Evolutionary conservation across 2,329 filamentous ascomycete species (phyloP).

Genomic region (Arthrobotrys musiformis): DNA sequence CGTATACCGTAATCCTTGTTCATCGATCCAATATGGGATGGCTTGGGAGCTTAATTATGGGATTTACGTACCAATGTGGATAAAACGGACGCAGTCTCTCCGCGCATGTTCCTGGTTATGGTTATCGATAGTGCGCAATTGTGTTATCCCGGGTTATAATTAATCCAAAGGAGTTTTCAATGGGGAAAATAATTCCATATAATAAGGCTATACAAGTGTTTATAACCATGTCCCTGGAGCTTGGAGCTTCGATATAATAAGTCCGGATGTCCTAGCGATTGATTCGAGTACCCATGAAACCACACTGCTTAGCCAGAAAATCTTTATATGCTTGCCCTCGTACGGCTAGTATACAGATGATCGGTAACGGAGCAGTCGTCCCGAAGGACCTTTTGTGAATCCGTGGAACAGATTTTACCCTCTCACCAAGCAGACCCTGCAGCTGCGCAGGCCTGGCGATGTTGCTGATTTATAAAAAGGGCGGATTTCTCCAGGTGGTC

Average conservation of each 20-base stretch:
- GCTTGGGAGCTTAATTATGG: background rate
- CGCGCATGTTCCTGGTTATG: background rate
- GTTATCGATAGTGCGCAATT: slow-evolving; percentile 1
- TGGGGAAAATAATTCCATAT: background rate
- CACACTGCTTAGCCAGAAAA: background rate
- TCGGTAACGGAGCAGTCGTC: slow-evolving; percentile 34
- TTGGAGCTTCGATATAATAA: background rate
- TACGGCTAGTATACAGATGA: background rate
- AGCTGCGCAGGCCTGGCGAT: too few species aligned
- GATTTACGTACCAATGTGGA: slow-evolving; percentile 7
- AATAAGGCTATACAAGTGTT: background rate
- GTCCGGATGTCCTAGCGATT: background rate
- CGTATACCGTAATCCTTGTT: background rate
- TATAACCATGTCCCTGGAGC: background rate
- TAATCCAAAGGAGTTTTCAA: background rate
- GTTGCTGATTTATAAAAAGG: slow-evolving; percentile 4
- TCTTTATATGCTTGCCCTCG: background rate
- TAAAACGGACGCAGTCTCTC: slow-evolving; percentile 40
- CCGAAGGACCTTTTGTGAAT: slow-evolving; percentile 2
- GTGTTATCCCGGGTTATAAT: background rate
- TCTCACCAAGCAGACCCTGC: background rate
- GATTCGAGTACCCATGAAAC: background rate
- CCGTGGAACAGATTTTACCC: background rate
- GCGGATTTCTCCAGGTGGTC: background rate
- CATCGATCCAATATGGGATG: slow-evolving; percentile 2